Conservation (phyloP, 2,329 filamentous ascomycete genomes). For the Xylaria sp. region DNA sequence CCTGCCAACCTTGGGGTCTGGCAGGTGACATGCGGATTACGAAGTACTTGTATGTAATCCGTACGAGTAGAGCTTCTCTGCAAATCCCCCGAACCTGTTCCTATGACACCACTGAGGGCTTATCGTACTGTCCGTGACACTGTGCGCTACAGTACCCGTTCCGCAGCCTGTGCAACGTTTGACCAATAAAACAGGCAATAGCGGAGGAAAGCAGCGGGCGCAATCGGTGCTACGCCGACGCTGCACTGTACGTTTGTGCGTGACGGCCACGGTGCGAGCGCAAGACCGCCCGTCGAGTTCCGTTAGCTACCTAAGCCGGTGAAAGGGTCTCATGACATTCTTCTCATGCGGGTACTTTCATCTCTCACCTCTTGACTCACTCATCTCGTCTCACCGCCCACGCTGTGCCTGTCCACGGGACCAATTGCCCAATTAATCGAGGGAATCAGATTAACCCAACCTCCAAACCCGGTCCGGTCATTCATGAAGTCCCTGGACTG, state of each 20-base stretch:
- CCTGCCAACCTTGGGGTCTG: not conserved
- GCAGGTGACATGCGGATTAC: not conserved
- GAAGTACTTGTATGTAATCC: too few species aligned
- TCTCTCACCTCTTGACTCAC: conserved; percentile 8
- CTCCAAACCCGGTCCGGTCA: conserved; percentile 1
- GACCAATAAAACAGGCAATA: not conserved
- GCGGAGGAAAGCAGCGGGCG: not conserved
- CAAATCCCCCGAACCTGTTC: too few species aligned
- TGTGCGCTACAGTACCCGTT: not conserved
- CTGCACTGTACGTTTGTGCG: not conserved
- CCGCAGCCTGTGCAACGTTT: not conserved
- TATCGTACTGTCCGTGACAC: not conserved
- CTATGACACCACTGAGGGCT: not conserved
- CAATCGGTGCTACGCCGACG: not conserved
- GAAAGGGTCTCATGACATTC: conserved; percentile 29
- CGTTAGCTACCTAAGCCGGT: conserved; percentile 9
- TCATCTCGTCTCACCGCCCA: conserved; percentile 14
- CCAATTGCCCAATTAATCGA: conserved; percentile 10
- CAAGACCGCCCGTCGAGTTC: not conserved
- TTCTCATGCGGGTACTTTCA: conserved; percentile 18
- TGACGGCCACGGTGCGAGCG: not conserved
- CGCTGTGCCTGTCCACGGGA: conserved; percentile 15
- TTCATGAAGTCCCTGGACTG: conserved; percentile 1
- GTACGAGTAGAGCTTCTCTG: too few species aligned
- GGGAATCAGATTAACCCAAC: not conserved